These are phyloP conservation scores for Penicillium decumbens DNA, from an alignment of 2,329 filamentous ascomycete species.

Conservation along the genomic window DNA sequence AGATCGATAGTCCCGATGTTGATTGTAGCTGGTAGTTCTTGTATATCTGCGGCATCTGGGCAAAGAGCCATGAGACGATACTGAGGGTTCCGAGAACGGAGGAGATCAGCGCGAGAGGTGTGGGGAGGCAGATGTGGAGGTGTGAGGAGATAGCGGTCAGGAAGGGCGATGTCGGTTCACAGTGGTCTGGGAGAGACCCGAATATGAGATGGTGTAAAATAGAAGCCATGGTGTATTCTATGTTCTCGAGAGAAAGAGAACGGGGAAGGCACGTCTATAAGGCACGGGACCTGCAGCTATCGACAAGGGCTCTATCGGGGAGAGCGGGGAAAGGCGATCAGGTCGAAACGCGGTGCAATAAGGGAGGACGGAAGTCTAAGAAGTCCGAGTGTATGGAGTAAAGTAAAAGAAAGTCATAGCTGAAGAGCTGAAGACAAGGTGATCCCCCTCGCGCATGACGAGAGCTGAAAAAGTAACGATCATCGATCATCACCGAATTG, in stretches of 20 bases:
- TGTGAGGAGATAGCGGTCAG: conserved; percentile 55
- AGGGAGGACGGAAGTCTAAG: neutral
- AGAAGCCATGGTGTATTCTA: conserved; percentile 26
- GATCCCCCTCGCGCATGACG: conserved; percentile 8
- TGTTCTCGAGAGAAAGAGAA: neutral
- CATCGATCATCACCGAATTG: conserved; percentile 1
- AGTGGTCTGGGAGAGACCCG: conserved; percentile 52
- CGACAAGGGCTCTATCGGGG: neutral
- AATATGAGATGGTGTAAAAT: conserved; percentile 26
- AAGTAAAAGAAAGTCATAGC: neutral
- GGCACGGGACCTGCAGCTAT: neutral
- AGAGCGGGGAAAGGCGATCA: conserved; percentile 2
- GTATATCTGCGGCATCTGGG: conserved; percentile 64
- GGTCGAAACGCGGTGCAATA: neutral
- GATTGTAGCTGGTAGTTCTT: conserved; percentile 63
- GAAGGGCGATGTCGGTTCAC: conserved; percentile 56
- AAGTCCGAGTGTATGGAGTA: neutral
- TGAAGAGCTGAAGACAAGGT: conserved; percentile 3
- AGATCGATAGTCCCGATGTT: conserved; percentile 61
- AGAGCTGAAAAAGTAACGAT: conserved; percentile 8
- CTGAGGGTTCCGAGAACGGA: conserved; percentile 57
- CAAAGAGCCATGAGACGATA: conserved; percentile 65
- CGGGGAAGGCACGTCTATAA: neutral
- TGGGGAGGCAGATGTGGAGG: conserved; percentile 61
- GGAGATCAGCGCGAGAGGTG: conserved; percentile 58